A percentile compares a stretch with the other conserved stretches of the same genome.
Conservation (phyloP, 768 basidiomycete species). For the Pleurotus cornucopiae region DNA sequence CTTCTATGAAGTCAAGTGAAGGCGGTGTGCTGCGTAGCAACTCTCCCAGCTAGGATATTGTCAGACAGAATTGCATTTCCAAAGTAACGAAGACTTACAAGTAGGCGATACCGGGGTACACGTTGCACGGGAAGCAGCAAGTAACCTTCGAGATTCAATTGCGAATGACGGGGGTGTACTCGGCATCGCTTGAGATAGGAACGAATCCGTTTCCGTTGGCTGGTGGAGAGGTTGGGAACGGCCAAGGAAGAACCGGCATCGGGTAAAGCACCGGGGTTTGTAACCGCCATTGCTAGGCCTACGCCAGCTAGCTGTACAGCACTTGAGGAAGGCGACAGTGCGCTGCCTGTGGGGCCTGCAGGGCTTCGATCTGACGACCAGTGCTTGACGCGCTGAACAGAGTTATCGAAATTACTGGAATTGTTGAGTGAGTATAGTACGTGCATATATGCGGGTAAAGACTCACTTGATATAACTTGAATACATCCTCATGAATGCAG, state of each 20-base stretch:
- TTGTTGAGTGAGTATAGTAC: not conserved
- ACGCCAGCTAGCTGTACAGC: conserved; percentile 60
- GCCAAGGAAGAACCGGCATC: conserved; percentile 36
- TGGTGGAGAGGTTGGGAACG: conserved; percentile 59
- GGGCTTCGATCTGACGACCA: conserved; percentile 68
- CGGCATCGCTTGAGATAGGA: conserved; percentile 87
- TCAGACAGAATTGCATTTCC: conserved; percentile 4
- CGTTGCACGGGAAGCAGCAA: conserved; percentile 93
- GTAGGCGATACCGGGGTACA: conserved; percentile 91
- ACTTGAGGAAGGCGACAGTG: conserved; percentile 57
- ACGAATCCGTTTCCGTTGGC: conserved; percentile 87
- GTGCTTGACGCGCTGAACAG: conserved; percentile 79
- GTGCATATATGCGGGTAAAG: conserved; percentile 6
- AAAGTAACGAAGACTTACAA: conserved; percentile 50
- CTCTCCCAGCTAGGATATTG: conserved; percentile 67
- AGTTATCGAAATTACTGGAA: conserved; percentile 88
- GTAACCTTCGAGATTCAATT: conserved; percentile 92
- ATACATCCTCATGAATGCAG: conserved; percentile 99
- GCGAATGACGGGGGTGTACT: conserved; percentile 85
- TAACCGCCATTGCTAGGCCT: conserved; percentile 51
- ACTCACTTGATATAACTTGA: conserved; percentile 95
- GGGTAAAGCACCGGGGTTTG: conserved; percentile 36
- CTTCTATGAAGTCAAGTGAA: conserved; percentile 66
- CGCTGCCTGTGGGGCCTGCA: conserved; percentile 29
- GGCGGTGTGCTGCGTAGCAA: conserved; percentile 84